Conservation (phyloP, 169 alveolate species). For the Plasmodium blacklocki region DNA sequence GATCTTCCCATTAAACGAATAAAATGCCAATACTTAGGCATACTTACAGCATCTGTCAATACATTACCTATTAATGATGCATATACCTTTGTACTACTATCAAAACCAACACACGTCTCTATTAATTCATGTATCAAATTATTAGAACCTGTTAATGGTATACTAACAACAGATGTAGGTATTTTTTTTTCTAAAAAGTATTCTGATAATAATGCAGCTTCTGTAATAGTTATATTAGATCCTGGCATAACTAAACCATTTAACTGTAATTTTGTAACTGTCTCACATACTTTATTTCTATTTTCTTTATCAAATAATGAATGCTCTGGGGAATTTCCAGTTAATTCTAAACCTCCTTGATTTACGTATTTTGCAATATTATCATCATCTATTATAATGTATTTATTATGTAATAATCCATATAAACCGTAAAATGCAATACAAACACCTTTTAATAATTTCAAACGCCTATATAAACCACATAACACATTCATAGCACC, state of each 20-base stretch:
- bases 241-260: slow-evolving; percentile 97
- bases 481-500: slow-evolving; percentile 97
- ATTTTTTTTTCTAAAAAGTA: slow-evolving; percentile 90
- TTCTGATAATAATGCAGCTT: slow-evolving; percentile 93
- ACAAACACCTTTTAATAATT: slow-evolving; percentile 85
- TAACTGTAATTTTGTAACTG: slow-evolving; percentile 88
- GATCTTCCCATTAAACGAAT: slow-evolving; percentile 98
- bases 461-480: slow-evolving; percentile 94
- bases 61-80: slow-evolving; percentile 98
- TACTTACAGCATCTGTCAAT: slow-evolving; percentile 97
- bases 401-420: slow-evolving; percentile 93
- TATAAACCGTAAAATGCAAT: slow-evolving; percentile 91
- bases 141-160: slow-evolving; percentile 97
- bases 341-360: slow-evolving; percentile 97
- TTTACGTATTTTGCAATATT: slow-evolving; percentile 93
- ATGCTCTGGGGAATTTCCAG: slow-evolving; percentile 90
- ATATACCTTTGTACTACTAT: slow-evolving; percentile 96
- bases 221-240: slow-evolving; percentile 96
- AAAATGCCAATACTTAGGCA: slow-evolving; percentile 99
- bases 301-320: slow-evolving; percentile 80
- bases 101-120: slow-evolving; percentile 97
- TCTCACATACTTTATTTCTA: slow-evolving; percentile 83
- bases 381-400: slow-evolving; percentile 89
- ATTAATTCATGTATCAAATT: slow-evolving; percentile 92
- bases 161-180: slow-evolving; percentile 93